Evolutionary conservation across 179 eudicot species (phyloP).

Genomic region (Spergularia azorica): DNA sequence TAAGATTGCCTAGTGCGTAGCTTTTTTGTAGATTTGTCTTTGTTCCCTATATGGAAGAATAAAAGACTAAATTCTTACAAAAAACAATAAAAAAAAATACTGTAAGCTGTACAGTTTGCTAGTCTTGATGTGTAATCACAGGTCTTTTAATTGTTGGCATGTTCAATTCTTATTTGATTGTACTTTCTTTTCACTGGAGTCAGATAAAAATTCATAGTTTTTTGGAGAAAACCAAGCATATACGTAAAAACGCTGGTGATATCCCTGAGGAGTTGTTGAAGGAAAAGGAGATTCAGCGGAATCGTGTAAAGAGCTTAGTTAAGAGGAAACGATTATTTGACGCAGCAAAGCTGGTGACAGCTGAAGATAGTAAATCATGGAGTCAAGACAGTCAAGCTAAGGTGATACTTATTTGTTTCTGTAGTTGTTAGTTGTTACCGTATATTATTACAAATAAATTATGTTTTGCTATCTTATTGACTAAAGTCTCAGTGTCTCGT

Average conservation of each 20-base stretch:
- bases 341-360: slow-evolving; percentile 65
- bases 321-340: slow-evolving; percentile 57
- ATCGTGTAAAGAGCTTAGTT: slow-evolving; percentile 68
- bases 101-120: not conserved
- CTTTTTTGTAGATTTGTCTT: too few relatives aligned
- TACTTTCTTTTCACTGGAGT: slow-evolving; percentile 14
- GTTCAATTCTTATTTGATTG: not conserved
- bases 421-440: too few relatives aligned
- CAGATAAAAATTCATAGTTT: slow-evolving; percentile 77
- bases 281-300: slow-evolving; percentile 61
- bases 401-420: slow-evolving; percentile 40
- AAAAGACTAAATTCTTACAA: too few relatives aligned
- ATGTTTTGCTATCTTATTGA: slow-evolving; percentile 3
- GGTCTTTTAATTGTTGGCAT: not conserved
- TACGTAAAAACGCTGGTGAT: slow-evolving; percentile 42
- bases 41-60: too few relatives aligned
- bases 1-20: too few relatives aligned
- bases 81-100: too few relatives aligned
- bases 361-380: slow-evolving; percentile 73
- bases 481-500: slow-evolving; percentile 1
- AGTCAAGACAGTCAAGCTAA: slow-evolving; percentile 79
- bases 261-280: slow-evolving; percentile 45
- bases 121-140: not conserved
- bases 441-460: not conserved
- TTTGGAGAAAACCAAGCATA: slow-evolving; percentile 69